Evolutionary conservation across 2,329 filamentous ascomycete species (phyloP).

Genomic region (Cordyceps cateniannulata): DNA sequence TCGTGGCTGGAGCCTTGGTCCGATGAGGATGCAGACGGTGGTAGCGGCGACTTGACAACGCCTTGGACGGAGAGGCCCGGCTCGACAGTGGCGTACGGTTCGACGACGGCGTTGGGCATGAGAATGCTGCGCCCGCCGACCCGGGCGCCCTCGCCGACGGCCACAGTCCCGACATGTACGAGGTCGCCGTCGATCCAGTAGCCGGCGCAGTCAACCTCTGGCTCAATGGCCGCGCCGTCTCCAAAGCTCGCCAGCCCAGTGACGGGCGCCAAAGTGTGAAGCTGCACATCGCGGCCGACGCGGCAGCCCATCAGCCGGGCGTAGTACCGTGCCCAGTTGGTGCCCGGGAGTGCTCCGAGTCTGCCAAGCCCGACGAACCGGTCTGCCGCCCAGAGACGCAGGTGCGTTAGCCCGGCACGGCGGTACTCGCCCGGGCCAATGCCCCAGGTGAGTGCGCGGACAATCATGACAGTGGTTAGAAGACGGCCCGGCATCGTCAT

Average conservation of each 20-base stretch:
- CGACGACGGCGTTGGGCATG: conserved; percentile 16
- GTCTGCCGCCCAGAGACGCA: conserved; percentile 17
- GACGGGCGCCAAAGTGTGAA: conserved; percentile 15
- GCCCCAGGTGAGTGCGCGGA: conserved; percentile 13
- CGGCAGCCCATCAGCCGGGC: conserved; percentile 17
- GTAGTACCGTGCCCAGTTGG: conserved; percentile 16
- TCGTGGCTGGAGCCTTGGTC: not conserved
- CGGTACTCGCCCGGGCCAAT: conserved; percentile 17
- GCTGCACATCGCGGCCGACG: conserved; percentile 17
- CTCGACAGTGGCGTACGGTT: conserved; percentile 15
- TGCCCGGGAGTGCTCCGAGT: conserved; percentile 14
- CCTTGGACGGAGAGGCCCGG: conserved; percentile 16
- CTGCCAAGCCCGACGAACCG: conserved; percentile 12
- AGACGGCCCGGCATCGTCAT: conserved; percentile 15
- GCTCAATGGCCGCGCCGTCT: conserved; percentile 16
- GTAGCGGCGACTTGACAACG: conserved; percentile 4
- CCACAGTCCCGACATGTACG: conserved; percentile 16
- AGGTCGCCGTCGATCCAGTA: conserved; percentile 20
- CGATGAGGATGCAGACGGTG: conserved; percentile 1
- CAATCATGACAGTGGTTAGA: conserved; percentile 12
- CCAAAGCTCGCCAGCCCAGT: conserved; percentile 18
- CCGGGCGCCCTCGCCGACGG: conserved; percentile 16
- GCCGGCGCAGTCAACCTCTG: conserved; percentile 17
- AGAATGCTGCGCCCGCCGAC: conserved; percentile 17
- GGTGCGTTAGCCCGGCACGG: conserved; percentile 15